Percentiles rank a stretch among this genome's conserved stretches.
Evolutionary conservation across 305 asterid species (phyloP).

Genomic region (Andrographis paniculata): DNA sequence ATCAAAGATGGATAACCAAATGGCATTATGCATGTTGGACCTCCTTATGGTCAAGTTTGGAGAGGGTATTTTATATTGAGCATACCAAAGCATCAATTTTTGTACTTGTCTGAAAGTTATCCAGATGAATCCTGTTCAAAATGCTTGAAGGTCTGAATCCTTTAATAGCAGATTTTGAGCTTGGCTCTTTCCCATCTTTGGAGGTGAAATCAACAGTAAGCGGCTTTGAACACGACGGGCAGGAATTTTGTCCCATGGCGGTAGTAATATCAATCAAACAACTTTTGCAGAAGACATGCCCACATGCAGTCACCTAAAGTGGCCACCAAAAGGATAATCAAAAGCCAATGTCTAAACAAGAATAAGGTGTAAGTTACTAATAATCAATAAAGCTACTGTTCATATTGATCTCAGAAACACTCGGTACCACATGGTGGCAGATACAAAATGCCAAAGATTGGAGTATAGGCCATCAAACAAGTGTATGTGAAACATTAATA

Average conservation of each 20-base stretch:
- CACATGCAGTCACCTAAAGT: constrained; percentile 66
- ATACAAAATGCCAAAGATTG: too few relatives aligned
- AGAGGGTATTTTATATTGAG: constrained; percentile 10
- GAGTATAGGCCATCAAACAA: too few relatives aligned
- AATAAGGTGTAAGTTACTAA: too few relatives aligned
- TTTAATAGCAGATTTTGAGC: constrained; percentile 46
- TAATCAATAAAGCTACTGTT: too few relatives aligned
- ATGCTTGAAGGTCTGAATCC: constrained; percentile 84
- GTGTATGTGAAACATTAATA: too few relatives aligned
- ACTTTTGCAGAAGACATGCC: constrained; percentile 77
- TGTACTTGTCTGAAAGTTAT: constrained; percentile 82
- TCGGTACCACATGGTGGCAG: too few relatives aligned
- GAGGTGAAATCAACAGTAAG: constrained; percentile 73
- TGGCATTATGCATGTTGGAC: not conserved
- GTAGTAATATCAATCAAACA: constrained; percentile 72
- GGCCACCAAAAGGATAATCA: constrained; percentile 13
- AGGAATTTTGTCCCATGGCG: constrained; percentile 53
- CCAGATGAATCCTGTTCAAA: constrained; percentile 68
- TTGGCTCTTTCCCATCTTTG: constrained; percentile 41
- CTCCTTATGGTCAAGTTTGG: constrained; percentile 1
- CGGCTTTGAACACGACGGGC: constrained; percentile 88
- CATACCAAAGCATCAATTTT: constrained; percentile 96
- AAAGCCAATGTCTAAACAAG: constrained; percentile 1
- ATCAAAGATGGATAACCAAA: not conserved
- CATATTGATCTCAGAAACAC: too few relatives aligned